Evolutionary conservation across 805 yeast genomes (phyloP).

Genomic region (Saccharomycopsis malanga): DNA sequence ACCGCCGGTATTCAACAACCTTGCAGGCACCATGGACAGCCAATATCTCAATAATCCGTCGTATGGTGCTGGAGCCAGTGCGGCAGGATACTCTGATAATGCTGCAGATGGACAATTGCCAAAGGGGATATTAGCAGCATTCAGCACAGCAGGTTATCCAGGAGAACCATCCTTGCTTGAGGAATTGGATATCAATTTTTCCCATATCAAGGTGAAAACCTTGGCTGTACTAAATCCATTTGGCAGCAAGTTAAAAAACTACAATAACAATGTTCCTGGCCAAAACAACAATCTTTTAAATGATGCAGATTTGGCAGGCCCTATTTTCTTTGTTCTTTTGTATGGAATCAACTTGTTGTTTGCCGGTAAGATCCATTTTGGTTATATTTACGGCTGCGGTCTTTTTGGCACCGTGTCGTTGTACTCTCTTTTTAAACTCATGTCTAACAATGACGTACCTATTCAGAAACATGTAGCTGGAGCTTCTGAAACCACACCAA

Average conservation of each 20-base stretch:
- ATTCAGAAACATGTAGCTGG: background rate
- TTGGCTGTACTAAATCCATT: slow-evolving; percentile 74
- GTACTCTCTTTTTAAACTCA: slow-evolving; percentile 77
- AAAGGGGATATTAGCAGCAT: slow-evolving; percentile 81
- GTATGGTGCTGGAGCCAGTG: slow-evolving; percentile 17
- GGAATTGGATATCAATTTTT: slow-evolving; percentile 88
- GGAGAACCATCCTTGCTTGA: slow-evolving; percentile 92
- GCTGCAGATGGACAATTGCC: slow-evolving; percentile 36
- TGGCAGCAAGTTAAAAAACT: background rate
- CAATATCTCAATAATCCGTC: slow-evolving; percentile 20
- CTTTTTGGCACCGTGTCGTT: slow-evolving; percentile 80
- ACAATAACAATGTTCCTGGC: background rate
- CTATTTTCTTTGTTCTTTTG: slow-evolving; percentile 76
- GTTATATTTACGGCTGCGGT: slow-evolving; percentile 95
- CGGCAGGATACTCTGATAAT: slow-evolving; percentile 23
- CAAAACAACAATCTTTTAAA: slow-evolving; percentile 56
- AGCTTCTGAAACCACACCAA: slow-evolving; percentile 3
- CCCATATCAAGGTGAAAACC: slow-evolving; percentile 79
- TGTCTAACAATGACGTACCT: slow-evolving; percentile 55
- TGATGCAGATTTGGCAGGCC: slow-evolving; percentile 94
- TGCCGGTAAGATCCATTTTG: slow-evolving; percentile 93
- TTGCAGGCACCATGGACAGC: slow-evolving; percentile 21
- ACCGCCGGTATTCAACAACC: slow-evolving; percentile 16
- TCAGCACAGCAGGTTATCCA: slow-evolving; percentile 87
- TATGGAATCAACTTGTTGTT: slow-evolving; percentile 78